Evolutionary conservation across 306 rosid genomes (phyloP).

Genomic region (Quercus wislizeni): DNA sequence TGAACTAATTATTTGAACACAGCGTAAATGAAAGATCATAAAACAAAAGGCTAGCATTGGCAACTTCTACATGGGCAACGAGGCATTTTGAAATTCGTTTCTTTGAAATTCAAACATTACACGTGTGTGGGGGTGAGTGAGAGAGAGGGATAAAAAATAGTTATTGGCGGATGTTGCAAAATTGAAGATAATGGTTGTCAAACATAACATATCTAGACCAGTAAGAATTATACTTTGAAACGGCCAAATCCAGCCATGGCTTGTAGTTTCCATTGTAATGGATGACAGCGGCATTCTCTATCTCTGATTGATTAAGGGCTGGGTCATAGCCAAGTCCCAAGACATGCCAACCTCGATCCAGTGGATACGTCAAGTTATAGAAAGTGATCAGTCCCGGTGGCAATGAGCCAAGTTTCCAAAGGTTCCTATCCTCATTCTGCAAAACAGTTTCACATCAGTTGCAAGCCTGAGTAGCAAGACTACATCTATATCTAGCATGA

Average conservation of each 20-base stretch:
- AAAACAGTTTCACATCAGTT: constrained; percentile 27
- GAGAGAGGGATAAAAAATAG: not conserved
- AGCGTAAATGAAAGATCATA: not conserved
- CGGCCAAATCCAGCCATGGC: constrained; percentile 95
- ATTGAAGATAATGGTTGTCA: constrained; percentile 70
- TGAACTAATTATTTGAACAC: not conserved
- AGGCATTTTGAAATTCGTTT: not conserved
- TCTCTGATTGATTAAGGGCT: constrained; percentile 75
- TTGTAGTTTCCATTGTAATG: constrained; percentile 98
- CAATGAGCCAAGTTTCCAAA: constrained; percentile 96
- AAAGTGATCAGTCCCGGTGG: constrained; percentile 95
- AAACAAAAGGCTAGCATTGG: not conserved
- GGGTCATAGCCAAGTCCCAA: constrained; percentile 98
- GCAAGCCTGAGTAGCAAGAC: constrained; percentile 9
- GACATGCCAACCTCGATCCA: constrained; percentile 89
- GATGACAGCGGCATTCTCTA: constrained; percentile 80
- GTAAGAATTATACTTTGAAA: constrained; percentile 80
- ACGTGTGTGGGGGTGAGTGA: not conserved
- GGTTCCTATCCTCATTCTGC: constrained; percentile 95
- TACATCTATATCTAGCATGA: not conserved
- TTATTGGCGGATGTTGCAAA: constrained; percentile 58
- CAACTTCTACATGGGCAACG: not conserved
- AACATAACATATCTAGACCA: constrained; percentile 85
- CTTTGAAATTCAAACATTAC: not conserved
- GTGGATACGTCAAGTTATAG: constrained; percentile 77